Percentiles rank a stretch among this genome's conserved stretches.
phyloP scores from a whole-genome alignment of 2,329 filamentous ascomycete genomes.

The Penicillium oxalicum region DNA sequence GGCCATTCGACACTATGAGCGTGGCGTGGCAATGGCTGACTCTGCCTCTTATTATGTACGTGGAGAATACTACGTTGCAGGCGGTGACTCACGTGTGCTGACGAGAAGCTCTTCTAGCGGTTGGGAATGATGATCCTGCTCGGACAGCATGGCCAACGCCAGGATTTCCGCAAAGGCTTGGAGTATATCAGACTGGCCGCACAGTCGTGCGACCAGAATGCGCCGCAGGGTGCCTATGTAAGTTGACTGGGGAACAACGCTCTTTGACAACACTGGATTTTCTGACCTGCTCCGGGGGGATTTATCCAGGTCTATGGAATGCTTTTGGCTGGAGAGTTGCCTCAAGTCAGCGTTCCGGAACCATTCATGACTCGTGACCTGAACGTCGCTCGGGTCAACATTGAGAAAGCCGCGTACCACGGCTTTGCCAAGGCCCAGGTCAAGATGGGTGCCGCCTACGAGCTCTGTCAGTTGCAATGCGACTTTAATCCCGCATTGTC shows the following conservation, averaged over 20 bases:
- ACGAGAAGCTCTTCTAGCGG: constrained; percentile 48
- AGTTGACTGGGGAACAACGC: constrained; percentile 10
- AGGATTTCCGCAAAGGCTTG: constrained; percentile 71
- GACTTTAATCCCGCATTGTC: constrained; percentile 92
- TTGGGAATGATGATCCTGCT: constrained; percentile 96
- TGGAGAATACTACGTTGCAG: too few species aligned
- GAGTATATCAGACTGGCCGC: constrained; percentile 79
- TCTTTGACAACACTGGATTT: not conserved
- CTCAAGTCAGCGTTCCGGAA: constrained; percentile 80
- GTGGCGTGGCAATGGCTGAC: constrained; percentile 71
- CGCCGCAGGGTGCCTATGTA: constrained; percentile 86
- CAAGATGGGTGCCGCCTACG: constrained; percentile 94
- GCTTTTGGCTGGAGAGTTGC: constrained; percentile 82
- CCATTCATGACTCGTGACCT: constrained; percentile 65
- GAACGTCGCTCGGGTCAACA: constrained; percentile 70
- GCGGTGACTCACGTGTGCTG: too few species aligned
- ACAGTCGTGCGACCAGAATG: constrained; percentile 87
- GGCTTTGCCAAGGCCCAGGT: constrained; percentile 94
- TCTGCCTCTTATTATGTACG: constrained; percentile 71
- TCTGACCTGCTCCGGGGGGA: not conserved
- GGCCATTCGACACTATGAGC: constrained; percentile 83
- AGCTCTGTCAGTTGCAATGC: constrained; percentile 86
- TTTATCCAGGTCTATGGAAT: constrained; percentile 68
- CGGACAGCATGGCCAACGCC: constrained; percentile 83
- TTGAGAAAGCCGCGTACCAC: constrained; percentile 92